Conservation (phyloP, 129 eudicot genomes). For the sunflower (Helianthus annuus) region HanXRQr2.0-SUNRISE NC_035441.2:133667663-133668162, state of each 20-base stretch:
- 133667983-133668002: not conserved
- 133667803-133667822: slow-evolving; percentile 88
- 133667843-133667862: slow-evolving; percentile 54
- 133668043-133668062: slow-evolving; percentile 86
- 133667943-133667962: slow-evolving; percentile 60
- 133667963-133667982: slow-evolving; percentile 3
- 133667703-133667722: not conserved
- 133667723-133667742: slow-evolving; percentile 10
- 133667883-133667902: slow-evolving; percentile 92
- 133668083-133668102: slow-evolving; percentile 89
- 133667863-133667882: slow-evolving; percentile 95
- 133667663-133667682: not conserved
- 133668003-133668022: slow-evolving; percentile 6
- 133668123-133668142: slow-evolving; percentile 94
- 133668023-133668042: slow-evolving; percentile 64
- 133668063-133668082: slow-evolving; percentile 90
- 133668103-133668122: slow-evolving; percentile 93
- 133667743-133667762: slow-evolving; percentile 95
- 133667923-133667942: slow-evolving; percentile 96
- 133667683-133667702: not conserved
- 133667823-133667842: slow-evolving; percentile 64
- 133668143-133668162: slow-evolving; percentile 93
- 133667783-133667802: slow-evolving; percentile 95
- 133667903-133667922: slow-evolving; percentile 80
- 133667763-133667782: slow-evolving; percentile 97